phyloP scores from a whole-genome alignment of 352 stramenopile species.

The Phytopythium vexans region DNA sequence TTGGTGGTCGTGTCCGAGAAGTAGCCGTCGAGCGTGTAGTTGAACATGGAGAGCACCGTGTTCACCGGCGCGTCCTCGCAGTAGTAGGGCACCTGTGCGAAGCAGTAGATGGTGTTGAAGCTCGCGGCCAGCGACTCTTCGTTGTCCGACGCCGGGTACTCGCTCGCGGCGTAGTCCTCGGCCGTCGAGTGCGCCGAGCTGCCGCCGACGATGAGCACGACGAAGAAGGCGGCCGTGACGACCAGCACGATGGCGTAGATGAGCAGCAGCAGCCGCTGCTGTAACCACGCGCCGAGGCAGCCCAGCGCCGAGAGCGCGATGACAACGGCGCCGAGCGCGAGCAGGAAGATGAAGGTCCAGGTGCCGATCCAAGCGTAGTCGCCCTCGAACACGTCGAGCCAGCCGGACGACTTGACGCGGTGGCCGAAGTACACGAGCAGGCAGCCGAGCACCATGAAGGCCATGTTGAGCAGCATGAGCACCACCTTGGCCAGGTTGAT shows the following conservation, averaged over 20 bases:
- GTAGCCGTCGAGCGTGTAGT: conserved; percentile 35
- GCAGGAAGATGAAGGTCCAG: conserved; percentile 60
- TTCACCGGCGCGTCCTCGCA: conserved; percentile 46
- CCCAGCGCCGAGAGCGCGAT: conserved; percentile 61
- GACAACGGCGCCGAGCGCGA: conserved; percentile 67
- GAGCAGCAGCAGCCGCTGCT: conserved; percentile 63
- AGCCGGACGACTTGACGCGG: conserved; percentile 57
- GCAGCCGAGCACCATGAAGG: conserved; percentile 70
- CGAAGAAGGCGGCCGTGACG: conserved; percentile 56
- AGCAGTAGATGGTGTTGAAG: conserved; percentile 84
- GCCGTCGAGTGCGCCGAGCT: conserved; percentile 55
- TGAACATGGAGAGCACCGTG: conserved; percentile 53
- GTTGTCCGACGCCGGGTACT: conserved; percentile 42
- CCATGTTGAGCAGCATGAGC: conserved; percentile 83
- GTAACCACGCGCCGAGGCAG: conserved; percentile 67
- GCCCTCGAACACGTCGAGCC: conserved; percentile 68
- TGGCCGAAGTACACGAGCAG: conserved; percentile 84
- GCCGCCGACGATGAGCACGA: conserved; percentile 58
- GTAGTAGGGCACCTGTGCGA: conserved; percentile 78
- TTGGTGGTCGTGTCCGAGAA: conserved; percentile 40
- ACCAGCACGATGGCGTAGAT: conserved; percentile 70
- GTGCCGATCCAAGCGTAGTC: conserved; percentile 66
- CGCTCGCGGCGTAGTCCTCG: conserved; percentile 29
- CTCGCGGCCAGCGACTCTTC: conserved; percentile 57
- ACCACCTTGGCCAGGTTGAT: conserved; percentile 77